Base-by-base conservation (phyloP, 2,329 filamentous ascomycete genomes). In the Basipetospora chlamydospora region DNA sequence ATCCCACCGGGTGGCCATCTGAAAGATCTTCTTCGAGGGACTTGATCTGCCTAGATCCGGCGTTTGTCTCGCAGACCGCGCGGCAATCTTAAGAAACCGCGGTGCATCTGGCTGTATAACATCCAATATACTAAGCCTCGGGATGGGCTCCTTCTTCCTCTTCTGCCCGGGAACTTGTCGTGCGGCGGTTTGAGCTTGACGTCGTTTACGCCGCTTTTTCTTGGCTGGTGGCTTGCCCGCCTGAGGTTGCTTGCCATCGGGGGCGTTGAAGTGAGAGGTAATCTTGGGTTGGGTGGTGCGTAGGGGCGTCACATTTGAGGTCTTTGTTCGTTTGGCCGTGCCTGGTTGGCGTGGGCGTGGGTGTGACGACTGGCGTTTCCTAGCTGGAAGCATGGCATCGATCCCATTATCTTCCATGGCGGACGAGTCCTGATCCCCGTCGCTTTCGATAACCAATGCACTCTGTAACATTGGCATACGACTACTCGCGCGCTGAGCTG, bases 91-190 rank as follows among this genome's bases (percentile, higher is more conserved):
- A 23, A 80, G 54, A 42, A 79, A 79, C 2, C 50, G 53, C 2
- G 75, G 75, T 1, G 71, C 68, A 39, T 59, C 47, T 2, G 57
- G 49, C 42, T 67, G 64, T 30, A 68, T 58, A 16, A 75, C 64
- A 50, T 79, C 74, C n/a, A 78, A 48, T 38, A 79, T 76, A 44
- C 74, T 67, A 15, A 79, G 58, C 15, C 50, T 53, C 3, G 70
- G 69, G n/a, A 66, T 55, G 2, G 34, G 21, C 8, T 16, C 16
- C 22, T 36, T 47, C 9, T 28, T 34, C 5, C 26, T 26, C 7
- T 39, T 39, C 21, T 28, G 35, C 22, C 15, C 17, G 15, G 26
- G 44, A 16, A 23, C 33, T 26, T 30, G 13, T 41, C 39, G 11
- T 26, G 28, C 16, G 28, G 44, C 20, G 26, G 11, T 31, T 29